phyloP scores from a whole-genome alignment of 768 basidiomycete species.

The Termitomyces sp. region DNA sequence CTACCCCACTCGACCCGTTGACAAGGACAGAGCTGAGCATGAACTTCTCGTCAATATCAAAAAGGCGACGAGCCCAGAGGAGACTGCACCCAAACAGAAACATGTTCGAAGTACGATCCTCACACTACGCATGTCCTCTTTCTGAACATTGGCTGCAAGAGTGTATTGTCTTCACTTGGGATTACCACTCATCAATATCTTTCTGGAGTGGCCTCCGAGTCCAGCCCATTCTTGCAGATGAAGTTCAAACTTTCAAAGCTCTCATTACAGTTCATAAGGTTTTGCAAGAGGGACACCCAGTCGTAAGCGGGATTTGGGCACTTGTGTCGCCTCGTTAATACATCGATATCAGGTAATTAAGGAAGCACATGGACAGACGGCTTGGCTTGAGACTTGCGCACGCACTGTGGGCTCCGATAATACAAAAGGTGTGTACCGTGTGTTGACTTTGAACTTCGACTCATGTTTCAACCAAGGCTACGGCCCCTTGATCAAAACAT shows the following conservation, averaged over 20 bases:
- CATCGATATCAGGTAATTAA: slow-evolving; percentile 72
- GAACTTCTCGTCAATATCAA: slow-evolving; percentile 95
- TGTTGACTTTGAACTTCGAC: neutral
- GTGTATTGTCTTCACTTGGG: slow-evolving; percentile 99
- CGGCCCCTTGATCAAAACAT: slow-evolving; percentile 87
- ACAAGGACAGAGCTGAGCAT: slow-evolving; percentile 96
- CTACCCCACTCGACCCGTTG: slow-evolving; percentile 95
- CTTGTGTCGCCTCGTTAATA: neutral
- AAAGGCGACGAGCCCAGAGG: slow-evolving; percentile 95
- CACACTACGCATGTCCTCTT: neutral
- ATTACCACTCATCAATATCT: slow-evolving; percentile 95
- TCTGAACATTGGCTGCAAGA: slow-evolving; percentile 42
- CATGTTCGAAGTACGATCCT: slow-evolving; percentile 87
- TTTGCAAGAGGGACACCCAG: slow-evolving; percentile 94
- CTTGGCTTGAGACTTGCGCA: slow-evolving; percentile 97
- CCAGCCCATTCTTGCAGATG: slow-evolving; percentile 94
- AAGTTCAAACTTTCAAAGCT: slow-evolving; percentile 97
- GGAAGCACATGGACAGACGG: slow-evolving; percentile 94
- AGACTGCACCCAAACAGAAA: slow-evolving; percentile 94
- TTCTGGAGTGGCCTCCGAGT: slow-evolving; percentile 98
- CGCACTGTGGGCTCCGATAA: slow-evolving; percentile 80
- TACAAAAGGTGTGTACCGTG: slow-evolving; percentile 53
- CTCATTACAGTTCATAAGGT: slow-evolving; percentile 98
- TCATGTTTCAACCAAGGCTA: slow-evolving; percentile 56
- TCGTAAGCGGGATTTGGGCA: slow-evolving; percentile 43